These are phyloP conservation scores for Zarea fungicola DNA, from an alignment of 2,329 filamentous ascomycete species.

Conservation along the genomic window DNA sequence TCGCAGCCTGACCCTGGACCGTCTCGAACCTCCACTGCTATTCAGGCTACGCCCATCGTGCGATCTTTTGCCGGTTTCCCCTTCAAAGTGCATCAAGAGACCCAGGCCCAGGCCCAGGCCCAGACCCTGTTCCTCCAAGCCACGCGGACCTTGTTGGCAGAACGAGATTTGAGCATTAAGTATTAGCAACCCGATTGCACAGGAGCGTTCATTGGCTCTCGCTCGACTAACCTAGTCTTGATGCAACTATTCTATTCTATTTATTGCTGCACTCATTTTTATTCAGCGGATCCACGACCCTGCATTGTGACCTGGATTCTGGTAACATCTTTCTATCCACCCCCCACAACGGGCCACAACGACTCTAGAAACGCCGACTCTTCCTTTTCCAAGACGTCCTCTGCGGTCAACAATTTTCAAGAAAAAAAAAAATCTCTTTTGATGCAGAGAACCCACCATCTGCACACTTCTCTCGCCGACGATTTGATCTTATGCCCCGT, in stretches of 20 bases:
- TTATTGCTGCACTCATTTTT: no score
- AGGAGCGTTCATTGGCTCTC: not conserved
- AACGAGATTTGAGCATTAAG: constrained; percentile 1
- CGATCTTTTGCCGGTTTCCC: constrained; percentile 1
- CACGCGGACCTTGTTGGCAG: constrained; percentile 3
- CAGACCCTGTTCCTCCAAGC: constrained; percentile 2
- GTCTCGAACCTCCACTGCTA: not conserved
- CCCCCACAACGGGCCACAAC: not conserved
- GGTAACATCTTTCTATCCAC: not conserved
- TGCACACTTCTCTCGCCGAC: not conserved
- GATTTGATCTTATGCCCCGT: not conserved
- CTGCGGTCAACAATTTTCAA: not conserved
- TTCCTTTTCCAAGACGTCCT: not conserved
- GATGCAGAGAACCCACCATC: not conserved
- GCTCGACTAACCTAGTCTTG: not conserved
- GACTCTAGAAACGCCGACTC: not conserved
- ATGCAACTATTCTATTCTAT: not conserved
- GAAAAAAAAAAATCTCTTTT: not conserved
- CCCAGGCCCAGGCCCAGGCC: constrained; percentile 5
- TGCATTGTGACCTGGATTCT: not conserved
- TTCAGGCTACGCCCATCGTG: constrained; percentile 4
- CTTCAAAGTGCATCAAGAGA: not conserved
- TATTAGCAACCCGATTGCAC: constrained; percentile 1
- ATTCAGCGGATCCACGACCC: no score
- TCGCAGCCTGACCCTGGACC: not conserved